Conservation (phyloP, 768 basidiomycete genomes). For the Kwoniella newhampshirensis region DNA sequence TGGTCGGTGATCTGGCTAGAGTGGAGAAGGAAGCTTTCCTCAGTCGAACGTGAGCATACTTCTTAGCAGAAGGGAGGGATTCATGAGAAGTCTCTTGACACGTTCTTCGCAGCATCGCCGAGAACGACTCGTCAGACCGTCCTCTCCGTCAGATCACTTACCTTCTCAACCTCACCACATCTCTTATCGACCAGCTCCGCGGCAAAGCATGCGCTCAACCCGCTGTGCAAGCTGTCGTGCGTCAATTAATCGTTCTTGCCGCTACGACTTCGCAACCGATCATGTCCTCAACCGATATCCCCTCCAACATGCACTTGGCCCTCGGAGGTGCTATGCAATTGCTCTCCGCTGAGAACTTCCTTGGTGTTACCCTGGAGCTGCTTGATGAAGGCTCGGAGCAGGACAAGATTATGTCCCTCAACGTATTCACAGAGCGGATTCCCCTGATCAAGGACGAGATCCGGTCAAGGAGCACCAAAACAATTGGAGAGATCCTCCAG, state of each 20-base stretch:
- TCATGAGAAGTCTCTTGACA: not conserved
- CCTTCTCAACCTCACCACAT: constrained; percentile 58
- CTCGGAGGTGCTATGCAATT: constrained; percentile 62
- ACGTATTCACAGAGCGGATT: constrained; percentile 67
- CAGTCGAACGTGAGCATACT: constrained; percentile 60
- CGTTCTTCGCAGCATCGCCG: constrained; percentile 18
- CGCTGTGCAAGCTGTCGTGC: constrained; percentile 26
- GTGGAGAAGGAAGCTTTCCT: constrained; percentile 56
- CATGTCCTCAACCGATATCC: constrained; percentile 12
- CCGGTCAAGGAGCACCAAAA: constrained; percentile 60
- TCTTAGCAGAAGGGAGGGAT: not conserved
- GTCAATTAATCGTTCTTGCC: constrained; percentile 26
- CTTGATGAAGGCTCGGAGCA: constrained; percentile 60
- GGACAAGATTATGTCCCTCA: constrained; percentile 58
- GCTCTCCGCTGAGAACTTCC: constrained; percentile 71
- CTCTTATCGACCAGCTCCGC: constrained; percentile 54
- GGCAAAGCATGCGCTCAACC: constrained; percentile 38
- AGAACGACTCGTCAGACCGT: constrained; percentile 27
- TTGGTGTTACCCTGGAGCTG: constrained; percentile 62
- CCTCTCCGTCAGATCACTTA: constrained; percentile 63
- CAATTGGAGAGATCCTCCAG: constrained; percentile 61
- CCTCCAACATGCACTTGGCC: constrained; percentile 40
- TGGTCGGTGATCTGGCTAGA: constrained; percentile 54
- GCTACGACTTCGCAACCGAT: constrained; percentile 14
- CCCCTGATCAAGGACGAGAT: constrained; percentile 61